These are phyloP conservation scores for Chlamydomonas reinhardtii DNA, from an alignment of 163 green algal genomes.

Conservation along the genomic window DNA sequence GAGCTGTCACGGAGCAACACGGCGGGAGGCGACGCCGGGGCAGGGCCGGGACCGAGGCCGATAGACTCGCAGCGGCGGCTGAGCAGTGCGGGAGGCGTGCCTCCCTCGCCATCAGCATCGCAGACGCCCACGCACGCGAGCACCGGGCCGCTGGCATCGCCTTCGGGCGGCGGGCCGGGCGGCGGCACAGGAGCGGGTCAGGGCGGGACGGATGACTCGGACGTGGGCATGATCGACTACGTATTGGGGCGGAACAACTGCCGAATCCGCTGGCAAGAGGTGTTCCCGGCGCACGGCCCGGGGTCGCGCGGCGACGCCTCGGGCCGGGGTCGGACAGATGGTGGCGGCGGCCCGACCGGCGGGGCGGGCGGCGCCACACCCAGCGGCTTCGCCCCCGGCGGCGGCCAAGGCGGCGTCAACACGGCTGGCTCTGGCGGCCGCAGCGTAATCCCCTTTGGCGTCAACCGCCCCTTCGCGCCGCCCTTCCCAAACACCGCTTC, in stretches of 20 bases:
- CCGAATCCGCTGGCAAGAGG: slow-evolving; percentile 24
- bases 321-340: not conserved
- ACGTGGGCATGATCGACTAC: slow-evolving; percentile 31
- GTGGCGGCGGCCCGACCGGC: not conserved
- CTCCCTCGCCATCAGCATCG: not conserved
- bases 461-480: slow-evolving; percentile 27
- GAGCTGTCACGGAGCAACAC: not conserved
- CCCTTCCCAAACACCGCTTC: not conserved
- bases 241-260: slow-evolving; percentile 13
- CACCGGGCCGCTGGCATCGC: not conserved
- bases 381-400: not conserved
- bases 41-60: not conserved
- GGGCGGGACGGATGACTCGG: not conserved
- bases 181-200: not conserved
- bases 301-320: not conserved
- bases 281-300: not conserved
- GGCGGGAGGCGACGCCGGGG: not conserved
- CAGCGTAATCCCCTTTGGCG: slow-evolving; percentile 38
- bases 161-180: not conserved
- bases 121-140: not conserved
- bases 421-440: not conserved
- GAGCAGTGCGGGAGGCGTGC: not conserved
- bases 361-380: not conserved
- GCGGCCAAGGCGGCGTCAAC: not conserved
- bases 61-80: not conserved